These are phyloP conservation scores for Climacium dendroides DNA, from an alignment of 225 moss, liverwort and hornwort species.

Conservation along the genomic window DNA sequence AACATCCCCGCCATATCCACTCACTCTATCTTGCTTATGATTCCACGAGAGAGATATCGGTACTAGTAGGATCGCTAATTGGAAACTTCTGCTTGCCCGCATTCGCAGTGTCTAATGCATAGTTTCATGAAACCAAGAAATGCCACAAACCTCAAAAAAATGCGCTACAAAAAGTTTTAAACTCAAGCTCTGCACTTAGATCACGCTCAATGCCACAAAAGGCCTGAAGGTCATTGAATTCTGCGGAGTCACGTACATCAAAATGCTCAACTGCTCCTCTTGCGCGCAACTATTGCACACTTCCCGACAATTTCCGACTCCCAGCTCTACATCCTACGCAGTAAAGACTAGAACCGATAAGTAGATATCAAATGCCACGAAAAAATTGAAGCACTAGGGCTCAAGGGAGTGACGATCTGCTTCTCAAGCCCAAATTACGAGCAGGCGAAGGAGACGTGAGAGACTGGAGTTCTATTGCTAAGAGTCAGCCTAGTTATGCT, in stretches of 20 bases:
- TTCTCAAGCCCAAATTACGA: background rate
- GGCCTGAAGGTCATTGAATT: background rate
- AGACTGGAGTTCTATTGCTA: background rate
- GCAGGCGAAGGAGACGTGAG: background rate
- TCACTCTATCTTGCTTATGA: background rate
- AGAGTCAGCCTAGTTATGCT: background rate
- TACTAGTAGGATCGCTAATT: background rate
- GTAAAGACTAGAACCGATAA: background rate
- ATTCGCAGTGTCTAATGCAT: background rate
- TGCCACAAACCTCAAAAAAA: background rate
- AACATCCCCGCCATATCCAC: slow-evolving; percentile 50
- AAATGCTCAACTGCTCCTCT: background rate
- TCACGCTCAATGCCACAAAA: background rate
- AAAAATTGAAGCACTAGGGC: background rate
- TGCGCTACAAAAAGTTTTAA: background rate
- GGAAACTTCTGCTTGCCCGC: background rate
- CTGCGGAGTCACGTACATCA: background rate
- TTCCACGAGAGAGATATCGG: background rate
- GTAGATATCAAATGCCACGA: background rate
- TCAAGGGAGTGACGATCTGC: background rate
- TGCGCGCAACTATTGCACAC: background rate
- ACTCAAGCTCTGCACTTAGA: background rate
- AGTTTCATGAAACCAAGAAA: background rate
- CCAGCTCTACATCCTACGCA: background rate
- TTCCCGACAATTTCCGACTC: background rate